Base-by-base conservation (phyloP, 176 grass and related monocot species). In the Zoysia pacifica region DNA sequence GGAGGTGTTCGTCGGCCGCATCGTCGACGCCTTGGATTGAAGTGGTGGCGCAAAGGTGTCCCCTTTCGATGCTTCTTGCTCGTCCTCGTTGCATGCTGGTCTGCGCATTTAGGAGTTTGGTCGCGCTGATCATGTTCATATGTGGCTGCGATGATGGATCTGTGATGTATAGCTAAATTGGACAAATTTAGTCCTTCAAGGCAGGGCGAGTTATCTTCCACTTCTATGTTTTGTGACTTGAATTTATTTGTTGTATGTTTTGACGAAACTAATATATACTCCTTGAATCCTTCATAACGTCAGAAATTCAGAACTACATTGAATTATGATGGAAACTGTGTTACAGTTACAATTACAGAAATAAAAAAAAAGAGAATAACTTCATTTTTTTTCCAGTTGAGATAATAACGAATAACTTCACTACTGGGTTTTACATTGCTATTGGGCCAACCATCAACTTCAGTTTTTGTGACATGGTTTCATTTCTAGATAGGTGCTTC, bases 21-120 rank as follows among this genome's bases (percentile, higher is more conserved):
- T 91, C 61, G 47, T 91, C 48, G 75, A 85, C 72, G 82, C 81
- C n/a, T 44, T 84, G 70, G 85, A 84, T 2, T 91, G 50, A 91
- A 62, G 5, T 16, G 60, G 68, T 47, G 65, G 28, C 64, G 71
- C 65, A 67, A 77, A 89, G 73, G 73, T 78, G 73, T 72, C 59
- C 45, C 73, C 60, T 73, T 70, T 41, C 67, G 53, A 70, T 60
- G 78, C 58, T 69, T 85, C 65, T 65, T 85, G 81, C 81, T 61
- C 65, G 65, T 82, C 72, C 47, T 71, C 38, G 65, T 70, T 87
- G 35, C 47, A 4, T 61, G 0, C 47, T 65, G 65, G 65, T 60
- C 51, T 50, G 58, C 70, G 41, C 65, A 9, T 75, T 47, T 74
- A 80, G 81, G 76, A 55, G 71, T 71, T 76, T 66, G 20, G 36